Base-by-base conservation (phyloP, 768 basidiomycete genomes). In the Amyloporia xantha region DNA sequence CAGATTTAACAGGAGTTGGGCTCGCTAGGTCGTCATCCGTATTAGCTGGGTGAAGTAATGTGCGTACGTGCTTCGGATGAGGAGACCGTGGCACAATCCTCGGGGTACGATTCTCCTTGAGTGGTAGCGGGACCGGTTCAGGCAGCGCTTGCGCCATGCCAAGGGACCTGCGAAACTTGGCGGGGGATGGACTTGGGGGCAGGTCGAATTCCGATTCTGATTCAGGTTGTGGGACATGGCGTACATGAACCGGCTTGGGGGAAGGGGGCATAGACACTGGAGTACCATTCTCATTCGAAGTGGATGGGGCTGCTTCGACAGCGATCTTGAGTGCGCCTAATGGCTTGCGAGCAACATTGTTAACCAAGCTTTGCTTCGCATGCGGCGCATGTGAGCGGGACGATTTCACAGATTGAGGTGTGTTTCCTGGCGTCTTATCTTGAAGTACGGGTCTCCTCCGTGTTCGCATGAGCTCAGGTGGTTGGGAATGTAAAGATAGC, bases 41-140 rank as follows among this genome's bases (percentile, higher is more conserved):
- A 35, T 42, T 40, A 26, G 40, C 48, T 17, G 33, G 43, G 9
- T 27, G 35, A 27, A 26, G 43, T 39, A 44, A 43, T 11, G 42
- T 42, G 10, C 20, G 37, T n/a, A 48, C 39, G 25, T 28, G 47
- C 19, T 17, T 30, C 2, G 23, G 47, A 21, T 48, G 36, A 4
- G 39, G 26, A 9, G 47, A 40, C 2, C 21, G 47, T 12, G 47
- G 38, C 3, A 40, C 47, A 28, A 48, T 20, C 6, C 23, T 19
- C 17, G 38, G 48, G 10, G 38, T 26, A 26, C 28, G 48, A 20
- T 42, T 15, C 28, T 49, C 42, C 7, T 17, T 23, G 25, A 3
- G 44, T 12, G 23, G 6, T 5, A n/a, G 30, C 56, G 78, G 85
- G 52, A 76, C 81, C 63, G 81, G 24, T 28, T 19, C 44, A 19